These are phyloP conservation scores for Xylariomycetidae sp. DNA, from an alignment of 2,329 filamentous ascomycete species.

Conservation along the genomic window DNA sequence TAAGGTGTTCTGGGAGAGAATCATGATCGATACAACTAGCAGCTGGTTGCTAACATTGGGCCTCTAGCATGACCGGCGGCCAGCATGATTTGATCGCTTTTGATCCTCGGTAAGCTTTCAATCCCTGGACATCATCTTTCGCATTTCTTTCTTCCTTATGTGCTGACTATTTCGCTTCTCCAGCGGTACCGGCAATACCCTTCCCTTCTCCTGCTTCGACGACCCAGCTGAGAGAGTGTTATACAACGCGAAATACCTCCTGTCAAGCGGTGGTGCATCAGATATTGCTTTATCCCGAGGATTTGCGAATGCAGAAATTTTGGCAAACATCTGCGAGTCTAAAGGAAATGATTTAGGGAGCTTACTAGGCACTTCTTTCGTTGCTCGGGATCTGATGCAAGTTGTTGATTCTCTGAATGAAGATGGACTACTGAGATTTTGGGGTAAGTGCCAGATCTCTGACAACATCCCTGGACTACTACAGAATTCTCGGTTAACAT, in stretches of 20 bases:
- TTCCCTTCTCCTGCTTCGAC: constrained; percentile 17
- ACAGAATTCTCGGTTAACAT: too few species aligned
- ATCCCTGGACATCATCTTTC: too few species aligned
- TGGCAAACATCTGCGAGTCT: constrained; percentile 20
- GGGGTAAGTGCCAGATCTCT: constrained; percentile 20
- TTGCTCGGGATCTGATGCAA: constrained; percentile 33
- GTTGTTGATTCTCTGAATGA: constrained; percentile 34
- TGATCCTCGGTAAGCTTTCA: constrained; percentile 20
- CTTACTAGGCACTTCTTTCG: constrained; percentile 27
- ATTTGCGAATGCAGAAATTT: constrained; percentile 14
- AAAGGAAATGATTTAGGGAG: constrained; percentile 17
- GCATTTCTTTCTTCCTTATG: too few species aligned
- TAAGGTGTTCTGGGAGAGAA: constrained; percentile 13
- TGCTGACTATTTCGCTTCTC: too few species aligned
- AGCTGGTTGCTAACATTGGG: constrained; percentile 5
- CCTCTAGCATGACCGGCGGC: constrained; percentile 19
- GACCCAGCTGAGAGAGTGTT: constrained; percentile 1
- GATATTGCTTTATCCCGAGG: constrained; percentile 11
- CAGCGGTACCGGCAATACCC: constrained; percentile 9
- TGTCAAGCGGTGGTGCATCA: too few species aligned
- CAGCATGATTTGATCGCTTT: constrained; percentile 23
- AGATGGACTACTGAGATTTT: constrained; percentile 33
- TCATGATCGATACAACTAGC: too few species aligned
- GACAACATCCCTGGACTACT: constrained; percentile 1
- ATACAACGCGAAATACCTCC: too few species aligned